These are phyloP conservation scores for Tuber magnatum DNA, from an alignment of 495 filamentous ascomycete genomes.

Conservation along the genomic window DNA sequence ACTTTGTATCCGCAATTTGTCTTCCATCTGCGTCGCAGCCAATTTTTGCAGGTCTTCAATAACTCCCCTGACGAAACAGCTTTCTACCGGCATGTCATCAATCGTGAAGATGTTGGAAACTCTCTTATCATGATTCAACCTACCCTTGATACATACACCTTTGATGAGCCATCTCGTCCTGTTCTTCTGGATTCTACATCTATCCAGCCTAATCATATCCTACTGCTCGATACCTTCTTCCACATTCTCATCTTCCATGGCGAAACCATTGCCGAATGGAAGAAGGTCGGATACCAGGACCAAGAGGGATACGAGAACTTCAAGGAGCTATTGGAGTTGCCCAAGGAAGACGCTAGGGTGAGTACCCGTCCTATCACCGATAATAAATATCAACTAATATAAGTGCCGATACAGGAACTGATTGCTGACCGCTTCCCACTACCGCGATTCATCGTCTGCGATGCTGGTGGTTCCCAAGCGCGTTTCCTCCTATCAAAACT, in stretches of 20 bases:
- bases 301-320: conserved; percentile 99
- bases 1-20: conserved; percentile 99
- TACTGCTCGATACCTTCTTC: conserved; percentile 98
- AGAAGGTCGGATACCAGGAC: conserved; percentile 95
- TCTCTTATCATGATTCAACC: conserved; percentile 99
- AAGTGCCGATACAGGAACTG: conserved; percentile 58
- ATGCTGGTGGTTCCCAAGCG: conserved; percentile 95
- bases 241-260: conserved; percentile 99
- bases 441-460: conserved; percentile 96
- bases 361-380: conserved; percentile 29
- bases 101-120: conserved; percentile 95
- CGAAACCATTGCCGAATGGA: conserved; percentile 96
- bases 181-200: conserved; percentile 93
- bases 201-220: conserved; percentile 88
- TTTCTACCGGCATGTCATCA: conserved; percentile 93
- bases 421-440: conserved; percentile 96
- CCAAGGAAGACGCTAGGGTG: conserved; percentile 80
- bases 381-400: conserved; percentile 10
- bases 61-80: conserved; percentile 98
- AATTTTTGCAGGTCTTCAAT: conserved; percentile 99
- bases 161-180: conserved; percentile 84
- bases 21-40: conserved; percentile 95
- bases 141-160: conserved; percentile 92
- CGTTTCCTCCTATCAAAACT: conserved; percentile 96
- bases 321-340: conserved; percentile 74